These are phyloP conservation scores for Quercus dentata DNA, from an alignment of 306 rosid genomes.

Conservation along the genomic window DNA sequence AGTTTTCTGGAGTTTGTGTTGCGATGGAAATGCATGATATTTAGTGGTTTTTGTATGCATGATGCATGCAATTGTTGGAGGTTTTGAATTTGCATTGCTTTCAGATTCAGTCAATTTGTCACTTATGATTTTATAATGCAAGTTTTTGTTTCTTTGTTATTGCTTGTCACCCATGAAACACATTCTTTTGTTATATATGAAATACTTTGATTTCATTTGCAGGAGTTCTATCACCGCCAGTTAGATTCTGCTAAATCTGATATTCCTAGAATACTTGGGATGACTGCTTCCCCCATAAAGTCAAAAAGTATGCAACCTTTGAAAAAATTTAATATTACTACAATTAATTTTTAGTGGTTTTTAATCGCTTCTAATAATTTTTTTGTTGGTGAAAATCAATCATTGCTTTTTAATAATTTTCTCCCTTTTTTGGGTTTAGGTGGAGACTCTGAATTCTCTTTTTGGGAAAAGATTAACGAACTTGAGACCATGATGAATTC, in stretches of 20 bases:
- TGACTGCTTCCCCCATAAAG: conserved; percentile 91
- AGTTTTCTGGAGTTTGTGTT: background rate
- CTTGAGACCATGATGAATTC: conserved; percentile 73
- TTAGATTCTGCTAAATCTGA: conserved; percentile 30
- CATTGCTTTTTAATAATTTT: conserved; percentile 10
- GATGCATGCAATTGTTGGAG: background rate
- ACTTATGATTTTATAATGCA: background rate
- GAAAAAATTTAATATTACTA: background rate
- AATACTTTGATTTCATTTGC: conserved; percentile 28
- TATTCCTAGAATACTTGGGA: conserved; percentile 82
- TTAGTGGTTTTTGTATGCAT: conserved; percentile 1
- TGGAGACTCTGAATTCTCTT: conserved; percentile 36
- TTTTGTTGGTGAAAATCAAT: background rate
- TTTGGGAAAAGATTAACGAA: conserved; percentile 45
- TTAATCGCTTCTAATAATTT: background rate
- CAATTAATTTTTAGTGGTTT: conserved; percentile 1
- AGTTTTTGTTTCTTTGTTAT: background rate
- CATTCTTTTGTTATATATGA: conserved; percentile 10
- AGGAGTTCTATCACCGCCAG: conserved; percentile 76
- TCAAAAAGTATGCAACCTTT: conserved; percentile 55
- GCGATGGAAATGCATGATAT: background rate
- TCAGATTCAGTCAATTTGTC: background rate
- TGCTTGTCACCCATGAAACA: background rate
- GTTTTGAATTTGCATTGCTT: conserved; percentile 1
- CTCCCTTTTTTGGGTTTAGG: conserved; percentile 32